Base-by-base conservation (phyloP, 2,329 filamentous ascomycete genomes). In the Pyricularia sp. region DNA sequence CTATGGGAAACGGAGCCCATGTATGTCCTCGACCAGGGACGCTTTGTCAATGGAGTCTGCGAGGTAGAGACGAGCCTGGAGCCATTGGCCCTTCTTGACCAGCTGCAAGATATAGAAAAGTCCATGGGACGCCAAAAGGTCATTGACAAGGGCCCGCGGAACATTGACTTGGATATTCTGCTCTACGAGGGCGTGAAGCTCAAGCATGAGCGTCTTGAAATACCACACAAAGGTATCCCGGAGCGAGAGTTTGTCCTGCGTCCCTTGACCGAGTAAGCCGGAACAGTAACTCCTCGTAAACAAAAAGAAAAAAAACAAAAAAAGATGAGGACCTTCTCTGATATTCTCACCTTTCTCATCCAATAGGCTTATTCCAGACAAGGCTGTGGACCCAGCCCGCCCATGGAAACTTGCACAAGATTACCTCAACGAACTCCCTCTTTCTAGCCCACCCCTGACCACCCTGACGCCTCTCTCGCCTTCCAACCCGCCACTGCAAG, bases 1-100 rank as follows among this genome's bases (percentile, higher is more conserved):
- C 83, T 99, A 3, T 99, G 95, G 86, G 93, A 98, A 81, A 99
- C 94, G 3, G 89, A 92, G 74, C 93, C 95, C 26, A 99, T 99
- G 95, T 99, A 99, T 79, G 91, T 97, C 72, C 82, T 91, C 71
- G 91, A 97, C 71, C 95, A 99, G 78, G 89, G 89, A 71, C 86
- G 87, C 33, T 99, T 99, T 76, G 82, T 97, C 65, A 99, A 99
- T 77, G 95, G 93, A 25, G 94, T 90, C 69, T 97, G 93, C 78
- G 92, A 97, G 88, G 93, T 96, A 36, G 90, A 93, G 79, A 98
- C 95, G 4, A 85, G 83, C 2, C 80, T 97, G 12, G 84, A 86
- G 23, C 94, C 95, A 0, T 80, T 94, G 63, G 85, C 88, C 63
- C 85, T 99, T 23, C 82, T 99, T 30, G 89, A 97, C 75, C 82